Conservation (phyloP, 257 asterid genomes). For the Pogostemon cablin region DNA sequence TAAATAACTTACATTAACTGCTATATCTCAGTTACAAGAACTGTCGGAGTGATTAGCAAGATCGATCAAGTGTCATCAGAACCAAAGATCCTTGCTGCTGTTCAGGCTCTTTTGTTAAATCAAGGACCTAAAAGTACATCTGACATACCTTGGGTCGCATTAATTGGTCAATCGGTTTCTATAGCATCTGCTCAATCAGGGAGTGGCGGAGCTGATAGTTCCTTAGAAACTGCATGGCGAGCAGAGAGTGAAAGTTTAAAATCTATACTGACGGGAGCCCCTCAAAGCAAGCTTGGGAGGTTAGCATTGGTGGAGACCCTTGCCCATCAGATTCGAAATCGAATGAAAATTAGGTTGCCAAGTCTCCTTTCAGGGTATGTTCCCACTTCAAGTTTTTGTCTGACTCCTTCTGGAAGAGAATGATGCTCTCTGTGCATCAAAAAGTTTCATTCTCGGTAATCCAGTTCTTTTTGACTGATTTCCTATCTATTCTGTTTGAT, state of each 20-base stretch:
- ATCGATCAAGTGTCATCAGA: conserved; percentile 91
- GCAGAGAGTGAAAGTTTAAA: conserved; percentile 93
- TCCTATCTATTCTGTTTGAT: conserved; percentile 3
- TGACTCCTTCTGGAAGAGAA: conserved; percentile 18
- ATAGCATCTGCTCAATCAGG: conserved; percentile 95
- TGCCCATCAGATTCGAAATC: conserved; percentile 85
- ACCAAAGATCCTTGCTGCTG: conserved; percentile 90
- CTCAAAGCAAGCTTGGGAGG: conserved; percentile 95
- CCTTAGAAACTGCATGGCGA: conserved; percentile 93
- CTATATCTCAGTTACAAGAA: conserved; percentile 67
- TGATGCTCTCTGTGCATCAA: background rate
- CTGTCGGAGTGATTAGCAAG: conserved; percentile 93
- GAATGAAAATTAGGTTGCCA: conserved; percentile 92
- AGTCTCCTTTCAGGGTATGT: conserved; percentile 86
- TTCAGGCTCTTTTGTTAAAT: conserved; percentile 83
- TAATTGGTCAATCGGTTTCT: conserved; percentile 95
- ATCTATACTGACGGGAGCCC: conserved; percentile 83
- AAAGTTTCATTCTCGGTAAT: conserved; percentile 2
- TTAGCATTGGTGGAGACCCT: conserved; percentile 94
- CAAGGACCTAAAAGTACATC: conserved; percentile 97
- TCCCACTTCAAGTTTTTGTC: conserved; percentile 30
- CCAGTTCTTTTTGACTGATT: background rate
- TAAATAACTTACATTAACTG: conserved; percentile 19
- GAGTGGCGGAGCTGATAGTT: conserved; percentile 73
- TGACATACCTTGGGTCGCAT: conserved; percentile 98